Percentiles rank a stretch among this genome's conserved stretches.
phyloP scores from a whole-genome alignment of 352 stramenopile genomes.

The Phytophthora europaea region DNA sequence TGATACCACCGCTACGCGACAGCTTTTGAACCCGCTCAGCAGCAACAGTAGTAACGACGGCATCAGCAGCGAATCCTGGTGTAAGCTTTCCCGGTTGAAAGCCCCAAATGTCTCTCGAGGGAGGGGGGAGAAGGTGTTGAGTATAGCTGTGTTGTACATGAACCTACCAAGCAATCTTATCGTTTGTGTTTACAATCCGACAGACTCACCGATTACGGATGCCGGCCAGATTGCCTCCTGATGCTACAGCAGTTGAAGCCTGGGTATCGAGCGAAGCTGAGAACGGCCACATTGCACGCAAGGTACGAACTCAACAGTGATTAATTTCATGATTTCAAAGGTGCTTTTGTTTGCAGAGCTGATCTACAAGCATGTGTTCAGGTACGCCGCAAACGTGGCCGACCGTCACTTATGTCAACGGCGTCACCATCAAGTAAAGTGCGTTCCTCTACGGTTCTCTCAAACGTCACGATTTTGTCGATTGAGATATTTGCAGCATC shows the following conservation, averaged over 20 bases:
- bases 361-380: constrained; percentile 7
- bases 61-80: constrained; percentile 12
- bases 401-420: constrained; percentile 24
- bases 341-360: neutral
- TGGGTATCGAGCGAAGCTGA: constrained; percentile 44
- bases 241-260: constrained; percentile 30
- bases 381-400: constrained; percentile 33
- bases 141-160: neutral
- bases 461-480: constrained; percentile 85
- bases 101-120: neutral
- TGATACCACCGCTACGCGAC: constrained; percentile 43
- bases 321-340: neutral
- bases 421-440: constrained; percentile 31
- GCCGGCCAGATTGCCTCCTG: constrained; percentile 49
- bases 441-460: constrained; percentile 43
- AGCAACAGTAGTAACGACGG: constrained; percentile 4
- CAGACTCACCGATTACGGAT: constrained; percentile 54
- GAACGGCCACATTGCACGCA: constrained; percentile 9
- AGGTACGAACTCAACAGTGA: constrained; percentile 30
- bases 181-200: neutral
- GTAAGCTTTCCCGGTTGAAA: constrained; percentile 39
- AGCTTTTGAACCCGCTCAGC: constrained; percentile 16
- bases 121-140: constrained; percentile 32
- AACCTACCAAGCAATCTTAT: neutral
- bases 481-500: constrained; percentile 79